A percentile compares a stretch with the other conserved stretches of the same genome.
Conservation (phyloP, 1,284 basidiomycete genomes). For the Malassezia restricta region DNA sequence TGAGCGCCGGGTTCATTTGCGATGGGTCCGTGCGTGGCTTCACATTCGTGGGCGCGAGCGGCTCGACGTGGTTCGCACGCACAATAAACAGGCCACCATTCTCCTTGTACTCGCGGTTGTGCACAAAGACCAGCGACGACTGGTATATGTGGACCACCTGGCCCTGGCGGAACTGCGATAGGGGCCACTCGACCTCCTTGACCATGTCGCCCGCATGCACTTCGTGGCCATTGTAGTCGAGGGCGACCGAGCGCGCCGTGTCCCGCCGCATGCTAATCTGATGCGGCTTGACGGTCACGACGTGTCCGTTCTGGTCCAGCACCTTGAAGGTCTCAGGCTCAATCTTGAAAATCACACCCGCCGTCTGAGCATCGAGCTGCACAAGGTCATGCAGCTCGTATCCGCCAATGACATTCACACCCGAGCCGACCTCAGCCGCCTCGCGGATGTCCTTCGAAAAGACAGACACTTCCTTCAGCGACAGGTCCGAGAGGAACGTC, state of each 20-base stretch:
- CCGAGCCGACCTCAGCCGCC: conserved; percentile 85
- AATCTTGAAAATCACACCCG: conserved; percentile 93
- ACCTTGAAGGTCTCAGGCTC: conserved; percentile 90
- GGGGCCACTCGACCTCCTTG: conserved; percentile 82
- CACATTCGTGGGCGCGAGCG: conserved; percentile 57
- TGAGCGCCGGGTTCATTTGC: conserved; percentile 82
- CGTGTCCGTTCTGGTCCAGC: conserved; percentile 74
- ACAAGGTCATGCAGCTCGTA: conserved; percentile 94
- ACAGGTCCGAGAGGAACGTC: conserved; percentile 94
- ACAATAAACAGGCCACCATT: conserved; percentile 91
- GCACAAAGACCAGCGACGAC: conserved; percentile 83
- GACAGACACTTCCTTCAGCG: conserved; percentile 86
- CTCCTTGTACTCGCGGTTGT: conserved; percentile 78
- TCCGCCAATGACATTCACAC: conserved; percentile 75
- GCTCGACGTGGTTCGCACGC: conserved; percentile 46
- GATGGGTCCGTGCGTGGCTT: conserved; percentile 56
- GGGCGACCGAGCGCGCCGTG: conserved; percentile 71
- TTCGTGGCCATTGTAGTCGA: conserved; percentile 71
- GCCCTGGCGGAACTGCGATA: conserved; percentile 63
- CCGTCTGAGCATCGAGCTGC: conserved; percentile 83
- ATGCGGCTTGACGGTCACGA: conserved; percentile 77
- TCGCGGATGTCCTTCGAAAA: conserved; percentile 95
- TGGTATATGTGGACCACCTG: conserved; percentile 88
- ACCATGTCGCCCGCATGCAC: conserved; percentile 73
- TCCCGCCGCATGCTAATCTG: conserved; percentile 80